Conservation (phyloP, 2,329 filamentous ascomycete species). For the Ceratocystis cacaofunesta region DNA sequence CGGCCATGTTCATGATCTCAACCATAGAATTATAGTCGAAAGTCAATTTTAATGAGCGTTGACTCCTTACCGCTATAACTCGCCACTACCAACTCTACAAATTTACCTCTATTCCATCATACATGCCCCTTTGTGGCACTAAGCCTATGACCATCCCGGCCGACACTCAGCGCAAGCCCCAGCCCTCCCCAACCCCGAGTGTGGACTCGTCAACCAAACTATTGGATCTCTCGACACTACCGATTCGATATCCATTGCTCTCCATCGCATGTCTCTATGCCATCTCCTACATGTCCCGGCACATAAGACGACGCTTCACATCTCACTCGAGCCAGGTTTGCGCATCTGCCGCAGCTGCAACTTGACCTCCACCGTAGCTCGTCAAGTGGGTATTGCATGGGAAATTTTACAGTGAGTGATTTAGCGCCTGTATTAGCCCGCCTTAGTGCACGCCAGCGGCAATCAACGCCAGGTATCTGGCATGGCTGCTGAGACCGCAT, state of each 20-base stretch:
- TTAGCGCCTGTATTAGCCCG: slow-evolving; percentile 40
- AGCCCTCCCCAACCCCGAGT: slow-evolving; percentile 43
- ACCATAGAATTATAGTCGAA: slow-evolving; percentile 25
- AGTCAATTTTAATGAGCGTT: not conserved
- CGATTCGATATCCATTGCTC: not conserved
- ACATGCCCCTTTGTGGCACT: slow-evolving; percentile 43
- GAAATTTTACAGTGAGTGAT: slow-evolving; percentile 39
- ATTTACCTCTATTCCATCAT: slow-evolving; percentile 64
- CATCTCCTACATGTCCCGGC: slow-evolving; percentile 21
- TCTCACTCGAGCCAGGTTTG: slow-evolving; percentile 41
- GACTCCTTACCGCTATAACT: not conserved
- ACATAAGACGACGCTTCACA: slow-evolving; percentile 29
- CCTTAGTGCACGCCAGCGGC: slow-evolving; percentile 49
- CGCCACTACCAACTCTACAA: slow-evolving; percentile 18
- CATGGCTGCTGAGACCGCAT: slow-evolving; percentile 23
- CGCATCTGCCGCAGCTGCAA: slow-evolving; percentile 31
- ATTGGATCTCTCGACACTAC: slow-evolving; percentile 25
- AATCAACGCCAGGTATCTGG: slow-evolving; percentile 47
- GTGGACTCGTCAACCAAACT: slow-evolving; percentile 49
- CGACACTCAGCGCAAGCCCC: slow-evolving; percentile 38
- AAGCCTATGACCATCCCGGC: slow-evolving; percentile 34
- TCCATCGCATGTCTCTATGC: not conserved
- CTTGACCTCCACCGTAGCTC: slow-evolving; percentile 46
- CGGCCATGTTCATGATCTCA: slow-evolving; percentile 14
- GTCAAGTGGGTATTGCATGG: slow-evolving; percentile 49